These are phyloP conservation scores for Wickerhamomyces chaumierensis DNA, from an alignment of 805 yeast genomes.

Conservation along the genomic window DNA sequence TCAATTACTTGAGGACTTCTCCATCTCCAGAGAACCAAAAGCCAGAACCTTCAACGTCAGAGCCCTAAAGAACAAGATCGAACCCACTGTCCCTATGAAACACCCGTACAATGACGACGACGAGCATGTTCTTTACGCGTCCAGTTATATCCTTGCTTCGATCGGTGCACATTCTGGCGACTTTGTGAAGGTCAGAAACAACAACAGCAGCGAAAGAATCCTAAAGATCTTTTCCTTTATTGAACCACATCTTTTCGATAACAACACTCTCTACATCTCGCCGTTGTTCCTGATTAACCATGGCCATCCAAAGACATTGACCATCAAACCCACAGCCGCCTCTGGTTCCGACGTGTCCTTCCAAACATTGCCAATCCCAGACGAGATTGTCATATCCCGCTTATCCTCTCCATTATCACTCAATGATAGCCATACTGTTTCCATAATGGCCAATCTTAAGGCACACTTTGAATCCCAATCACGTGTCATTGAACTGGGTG, in stretches of 20 bases:
- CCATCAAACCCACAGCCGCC: slow-evolving; percentile 5
- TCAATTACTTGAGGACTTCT: slow-evolving; percentile 5
- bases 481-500: slow-evolving; percentile 54
- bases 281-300: slow-evolving; percentile 50
- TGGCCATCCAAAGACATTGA: slow-evolving; percentile 21
- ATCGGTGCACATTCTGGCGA: slow-evolving; percentile 67
- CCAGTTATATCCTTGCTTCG: slow-evolving; percentile 36
- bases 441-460: slow-evolving; percentile 48
- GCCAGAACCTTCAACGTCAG: slow-evolving; percentile 1
- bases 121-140: slow-evolving; percentile 33
- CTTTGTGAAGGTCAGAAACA: slow-evolving; percentile 27
- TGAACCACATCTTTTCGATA: slow-evolving; percentile 43
- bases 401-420: slow-evolving; percentile 61
- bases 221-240: slow-evolving; percentile 41
- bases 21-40: slow-evolving; percentile 2
- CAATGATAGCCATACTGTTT: slow-evolving; percentile 51
- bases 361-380: slow-evolving; percentile 34
- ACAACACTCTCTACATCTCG: slow-evolving; percentile 39
- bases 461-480: slow-evolving; percentile 43
- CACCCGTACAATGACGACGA: slow-evolving; percentile 27
- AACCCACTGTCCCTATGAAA: slow-evolving; percentile 3
- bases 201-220: background rate
- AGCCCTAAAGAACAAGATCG: slow-evolving; percentile 1
- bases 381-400: slow-evolving; percentile 53
- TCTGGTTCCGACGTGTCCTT: slow-evolving; percentile 10